A percentile compares a stretch with the other conserved stretches of the same genome.
These are phyloP conservation scores for Cladosporium sp. DNA, from an alignment of 2,329 filamentous ascomycete genomes.

Conservation along the genomic window DNA sequence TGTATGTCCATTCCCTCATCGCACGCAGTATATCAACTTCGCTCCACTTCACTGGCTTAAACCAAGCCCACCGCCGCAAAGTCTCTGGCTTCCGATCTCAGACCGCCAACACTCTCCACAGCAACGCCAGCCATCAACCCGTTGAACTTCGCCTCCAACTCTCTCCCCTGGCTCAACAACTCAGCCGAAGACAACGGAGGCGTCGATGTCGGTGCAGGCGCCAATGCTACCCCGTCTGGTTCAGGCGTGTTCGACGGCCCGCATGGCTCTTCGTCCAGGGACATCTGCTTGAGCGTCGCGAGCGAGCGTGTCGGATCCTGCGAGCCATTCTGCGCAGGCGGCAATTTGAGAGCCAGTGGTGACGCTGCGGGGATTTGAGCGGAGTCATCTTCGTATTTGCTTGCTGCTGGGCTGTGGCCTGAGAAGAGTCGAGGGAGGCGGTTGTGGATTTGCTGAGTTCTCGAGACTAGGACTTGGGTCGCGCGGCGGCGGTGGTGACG, in stretches of 20 bases:
- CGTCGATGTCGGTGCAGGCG: background rate
- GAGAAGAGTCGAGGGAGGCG: constrained; percentile 21
- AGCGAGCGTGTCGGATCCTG: constrained; percentile 22
- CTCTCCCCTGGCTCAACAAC: background rate
- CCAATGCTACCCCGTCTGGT: background rate
- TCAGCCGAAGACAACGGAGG: background rate
- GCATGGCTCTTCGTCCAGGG: constrained; percentile 25
- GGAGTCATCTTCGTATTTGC: background rate
- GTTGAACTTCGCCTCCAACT: constrained; percentile 8
- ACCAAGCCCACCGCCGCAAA: background rate
- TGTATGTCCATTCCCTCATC: background rate
- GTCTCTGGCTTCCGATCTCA: background rate
- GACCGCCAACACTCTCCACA: background rate
- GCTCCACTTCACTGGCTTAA: background rate
- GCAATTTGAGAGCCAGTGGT: background rate
- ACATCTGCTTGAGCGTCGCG: constrained; percentile 21
- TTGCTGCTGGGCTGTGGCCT: constrained; percentile 9
- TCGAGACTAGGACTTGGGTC: constrained; percentile 4
- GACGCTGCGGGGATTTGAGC: background rate
- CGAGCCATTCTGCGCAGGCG: background rate
- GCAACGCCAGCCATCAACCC: background rate
- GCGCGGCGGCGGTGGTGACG: constrained; percentile 5
- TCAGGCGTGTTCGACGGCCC: constrained; percentile 27
- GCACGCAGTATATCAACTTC: background rate
- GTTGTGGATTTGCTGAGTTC: constrained; percentile 1